A percentile compares a stretch with the other conserved stretches of the same genome.
Conservation (phyloP, 2,329 filamentous ascomycete species). For the Apiospora pterosperma region DNA sequence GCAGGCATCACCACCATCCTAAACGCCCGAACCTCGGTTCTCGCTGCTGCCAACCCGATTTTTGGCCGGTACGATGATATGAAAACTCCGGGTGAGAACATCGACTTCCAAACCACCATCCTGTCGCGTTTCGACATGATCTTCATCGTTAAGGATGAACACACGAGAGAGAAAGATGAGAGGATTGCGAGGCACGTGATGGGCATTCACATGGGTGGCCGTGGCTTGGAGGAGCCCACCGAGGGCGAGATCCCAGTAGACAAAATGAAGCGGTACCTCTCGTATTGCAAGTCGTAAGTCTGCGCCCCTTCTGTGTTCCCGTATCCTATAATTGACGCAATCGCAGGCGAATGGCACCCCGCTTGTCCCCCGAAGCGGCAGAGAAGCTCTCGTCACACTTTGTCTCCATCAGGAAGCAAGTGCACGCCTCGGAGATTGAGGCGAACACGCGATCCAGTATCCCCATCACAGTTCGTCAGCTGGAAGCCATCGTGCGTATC, state of each 20-base stretch:
- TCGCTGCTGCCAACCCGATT: conserved; percentile 94
- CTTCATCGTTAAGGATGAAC: conserved; percentile 96
- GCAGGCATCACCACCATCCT: conserved; percentile 98
- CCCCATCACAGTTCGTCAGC: conserved; percentile 93
- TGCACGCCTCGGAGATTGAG: conserved; percentile 86
- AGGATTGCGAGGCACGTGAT: conserved; percentile 96
- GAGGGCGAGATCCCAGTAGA: conserved; percentile 91
- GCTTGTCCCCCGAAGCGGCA: conserved; percentile 83
- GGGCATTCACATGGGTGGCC: conserved; percentile 91
- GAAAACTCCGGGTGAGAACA: conserved; percentile 96
- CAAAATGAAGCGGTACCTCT: conserved; percentile 96
- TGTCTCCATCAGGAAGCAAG: conserved; percentile 90
- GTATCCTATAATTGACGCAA: background rate
- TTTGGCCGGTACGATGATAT: conserved; percentile 98
- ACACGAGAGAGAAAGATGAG: conserved; percentile 86
- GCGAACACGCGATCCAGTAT: conserved; percentile 90
- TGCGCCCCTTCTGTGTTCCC: background rate
- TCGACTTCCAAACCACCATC: conserved; percentile 98
- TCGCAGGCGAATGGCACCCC: conserved; percentile 79
- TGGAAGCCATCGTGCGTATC: conserved; percentile 96
- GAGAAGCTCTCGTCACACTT: conserved; percentile 98
- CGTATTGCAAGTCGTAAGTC: conserved; percentile 91
- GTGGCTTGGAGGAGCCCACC: conserved; percentile 74
- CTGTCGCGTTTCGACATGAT: conserved; percentile 99
- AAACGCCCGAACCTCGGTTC: conserved; percentile 90